Conservation (phyloP, 768 basidiomycete species). For the Auricularia cornea region DNA sequence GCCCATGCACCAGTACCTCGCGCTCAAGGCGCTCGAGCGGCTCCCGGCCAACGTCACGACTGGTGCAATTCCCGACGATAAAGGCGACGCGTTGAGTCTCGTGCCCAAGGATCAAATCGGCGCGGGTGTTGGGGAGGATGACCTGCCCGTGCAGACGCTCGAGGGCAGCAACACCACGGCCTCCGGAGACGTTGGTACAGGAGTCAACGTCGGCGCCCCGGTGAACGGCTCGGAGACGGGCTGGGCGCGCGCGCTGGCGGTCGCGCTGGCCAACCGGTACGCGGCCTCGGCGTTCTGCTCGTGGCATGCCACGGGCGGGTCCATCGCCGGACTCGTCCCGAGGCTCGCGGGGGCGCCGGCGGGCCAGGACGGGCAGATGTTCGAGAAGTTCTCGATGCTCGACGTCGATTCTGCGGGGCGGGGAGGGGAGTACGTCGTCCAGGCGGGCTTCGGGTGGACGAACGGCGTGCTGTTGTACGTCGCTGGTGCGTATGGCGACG, state of each 20-base stretch:
- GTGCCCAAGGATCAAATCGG: constrained; percentile 78
- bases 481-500: constrained; percentile 55
- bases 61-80: constrained; percentile 35
- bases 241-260: constrained; percentile 52
- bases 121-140: constrained; percentile 57
- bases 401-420: constrained; percentile 72
- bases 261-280: constrained; percentile 81
- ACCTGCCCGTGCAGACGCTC: constrained; percentile 62
- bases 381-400: constrained; percentile 74
- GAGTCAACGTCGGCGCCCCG: constrained; percentile 44
- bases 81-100: constrained; percentile 58
- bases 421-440: constrained; percentile 86
- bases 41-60: no score
- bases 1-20: no score
- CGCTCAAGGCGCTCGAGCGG: no score
- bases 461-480: constrained; percentile 76
- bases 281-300: constrained; percentile 67
- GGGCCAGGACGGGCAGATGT: constrained; percentile 64
- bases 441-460: constrained; percentile 81
- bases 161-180: no score
- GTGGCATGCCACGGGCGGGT: constrained; percentile 80
- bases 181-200: constrained; percentile 35
- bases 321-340: constrained; percentile 54
- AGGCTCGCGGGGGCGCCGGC: constrained; percentile 62
- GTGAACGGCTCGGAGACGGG: constrained; percentile 72